These are phyloP conservation scores for Hypomontagnella submonticulosa DNA, from an alignment of 495 filamentous ascomycete species.

Conservation along the genomic window DNA sequence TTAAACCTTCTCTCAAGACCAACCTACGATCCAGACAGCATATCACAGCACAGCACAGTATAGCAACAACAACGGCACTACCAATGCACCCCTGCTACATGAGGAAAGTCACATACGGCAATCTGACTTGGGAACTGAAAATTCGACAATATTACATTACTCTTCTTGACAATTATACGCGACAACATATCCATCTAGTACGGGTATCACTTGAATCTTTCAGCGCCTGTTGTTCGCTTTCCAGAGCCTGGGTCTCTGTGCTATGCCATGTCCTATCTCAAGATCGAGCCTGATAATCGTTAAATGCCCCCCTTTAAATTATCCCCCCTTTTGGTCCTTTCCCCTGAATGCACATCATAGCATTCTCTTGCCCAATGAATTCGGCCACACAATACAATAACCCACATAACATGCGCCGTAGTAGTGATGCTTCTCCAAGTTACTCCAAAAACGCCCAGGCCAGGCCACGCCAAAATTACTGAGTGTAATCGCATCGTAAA, in stretches of 20 bases:
- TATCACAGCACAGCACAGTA: no score
- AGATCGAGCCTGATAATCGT: slow-evolving; percentile 22
- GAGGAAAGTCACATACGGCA: slow-evolving; percentile 38
- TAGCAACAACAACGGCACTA: background rate
- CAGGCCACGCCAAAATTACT: slow-evolving; percentile 5
- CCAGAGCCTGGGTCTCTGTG: slow-evolving; percentile 27
- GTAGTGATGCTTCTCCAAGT: slow-evolving; percentile 33
- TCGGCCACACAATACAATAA: slow-evolving; percentile 9
- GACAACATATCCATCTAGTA: slow-evolving; percentile 31
- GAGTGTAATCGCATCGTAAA: slow-evolving; percentile 26
- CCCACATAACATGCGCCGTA: slow-evolving; percentile 29
- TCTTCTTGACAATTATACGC: slow-evolving; percentile 23
- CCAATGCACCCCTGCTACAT: slow-evolving; percentile 14
- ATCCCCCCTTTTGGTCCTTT: slow-evolving; percentile 21
- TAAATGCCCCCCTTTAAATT: slow-evolving; percentile 13
- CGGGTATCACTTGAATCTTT: slow-evolving; percentile 39
- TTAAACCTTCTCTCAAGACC: no score
- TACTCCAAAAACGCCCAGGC: slow-evolving; percentile 31
- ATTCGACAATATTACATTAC: slow-evolving; percentile 26
- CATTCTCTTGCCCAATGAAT: slow-evolving; percentile 25
- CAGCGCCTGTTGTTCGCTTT: slow-evolving; percentile 34
- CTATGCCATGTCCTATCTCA: slow-evolving; percentile 16
- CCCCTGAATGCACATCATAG: slow-evolving; percentile 27
- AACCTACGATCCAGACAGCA: no score
- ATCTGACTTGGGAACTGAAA: slow-evolving; percentile 18